Percentiles rank a stretch among this genome's conserved stretches.
phyloP scores from a whole-genome alignment of 176 grass and related monocot genomes.

The Carex scoparia region DNA sequence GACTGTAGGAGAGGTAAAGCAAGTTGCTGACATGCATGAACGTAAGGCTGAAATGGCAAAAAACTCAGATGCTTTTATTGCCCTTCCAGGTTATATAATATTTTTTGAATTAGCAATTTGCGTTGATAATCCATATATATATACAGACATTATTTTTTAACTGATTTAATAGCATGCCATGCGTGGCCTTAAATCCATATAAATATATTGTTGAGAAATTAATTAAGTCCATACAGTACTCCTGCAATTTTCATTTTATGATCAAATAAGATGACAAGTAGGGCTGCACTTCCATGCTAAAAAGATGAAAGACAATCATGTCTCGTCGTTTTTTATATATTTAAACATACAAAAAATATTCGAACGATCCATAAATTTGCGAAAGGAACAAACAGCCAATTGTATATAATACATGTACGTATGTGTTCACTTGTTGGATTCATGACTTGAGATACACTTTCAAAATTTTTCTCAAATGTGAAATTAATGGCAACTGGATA shows the following conservation, averaged over 20 bases:
- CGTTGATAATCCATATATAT: not conserved
- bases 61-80: slow-evolving; percentile 31
- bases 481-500: not conserved
- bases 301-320: not conserved
- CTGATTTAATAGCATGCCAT: not conserved
- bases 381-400: not conserved
- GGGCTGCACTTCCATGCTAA: not conserved
- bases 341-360: not conserved
- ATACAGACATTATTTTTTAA: not conserved
- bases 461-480: not conserved
- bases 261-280: not conserved
- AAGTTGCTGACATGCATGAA: slow-evolving; percentile 30
- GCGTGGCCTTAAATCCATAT: not conserved
- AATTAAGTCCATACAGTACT: not conserved
- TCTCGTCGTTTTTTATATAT: not conserved
- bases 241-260: not conserved
- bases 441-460: not conserved
- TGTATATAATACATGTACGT: not conserved
- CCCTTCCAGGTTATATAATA: slow-evolving; percentile 26
- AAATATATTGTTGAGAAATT: not conserved
- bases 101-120: not conserved
- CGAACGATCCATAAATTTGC: not conserved
- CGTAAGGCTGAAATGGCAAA: slow-evolving; percentile 36
- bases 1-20: slow-evolving; percentile 28
- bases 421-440: not conserved